These are phyloP conservation scores for Exophiala bonariae DNA, from an alignment of 2,329 filamentous ascomycete species.

Conservation along the genomic window DNA sequence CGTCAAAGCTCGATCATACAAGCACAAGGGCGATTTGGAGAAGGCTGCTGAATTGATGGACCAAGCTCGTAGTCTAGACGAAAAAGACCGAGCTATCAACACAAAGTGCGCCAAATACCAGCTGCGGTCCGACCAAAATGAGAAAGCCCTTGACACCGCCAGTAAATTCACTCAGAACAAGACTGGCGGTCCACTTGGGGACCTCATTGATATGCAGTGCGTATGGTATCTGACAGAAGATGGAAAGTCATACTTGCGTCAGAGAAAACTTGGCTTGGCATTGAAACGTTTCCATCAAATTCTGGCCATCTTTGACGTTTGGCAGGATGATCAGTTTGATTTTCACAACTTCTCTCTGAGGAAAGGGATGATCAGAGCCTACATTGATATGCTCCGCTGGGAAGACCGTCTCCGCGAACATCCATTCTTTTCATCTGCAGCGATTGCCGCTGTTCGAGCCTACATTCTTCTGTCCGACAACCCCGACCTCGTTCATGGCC, in stretches of 20 bases:
- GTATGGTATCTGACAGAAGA: constrained; percentile 97
- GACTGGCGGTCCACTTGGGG: constrained; percentile 82
- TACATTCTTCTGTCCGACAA: constrained; percentile 80
- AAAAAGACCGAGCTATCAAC: constrained; percentile 95
- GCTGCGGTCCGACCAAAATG: constrained; percentile 86
- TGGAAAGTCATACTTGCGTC: constrained; percentile 81
- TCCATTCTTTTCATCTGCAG: constrained; percentile 85
- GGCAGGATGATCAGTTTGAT: constrained; percentile 98
- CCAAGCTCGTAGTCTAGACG: constrained; percentile 77
- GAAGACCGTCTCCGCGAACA: constrained; percentile 89
- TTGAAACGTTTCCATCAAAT: constrained; percentile 89
- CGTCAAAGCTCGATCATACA: constrained; percentile 92
- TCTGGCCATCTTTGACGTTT: constrained; percentile 90
- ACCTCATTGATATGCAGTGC: constrained; percentile 97
- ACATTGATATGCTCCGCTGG: constrained; percentile 96
- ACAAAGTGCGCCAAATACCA: constrained; percentile 98
- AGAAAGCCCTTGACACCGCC: constrained; percentile 82
- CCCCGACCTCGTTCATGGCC: constrained; percentile 64
- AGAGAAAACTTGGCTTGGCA: constrained; percentile 78
- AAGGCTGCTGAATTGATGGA: constrained; percentile 89
- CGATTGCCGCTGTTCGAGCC: constrained; percentile 75
- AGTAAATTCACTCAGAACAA: constrained; percentile 93
- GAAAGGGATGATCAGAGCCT: constrained; percentile 92
- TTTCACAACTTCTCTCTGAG: constrained; percentile 97
- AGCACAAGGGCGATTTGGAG: constrained; percentile 77